Percentiles rank a stretch among this genome's conserved stretches.
Evolutionary conservation across 2,329 filamentous ascomycete species (phyloP).

Genomic region (Daldinia sp.): DNA sequence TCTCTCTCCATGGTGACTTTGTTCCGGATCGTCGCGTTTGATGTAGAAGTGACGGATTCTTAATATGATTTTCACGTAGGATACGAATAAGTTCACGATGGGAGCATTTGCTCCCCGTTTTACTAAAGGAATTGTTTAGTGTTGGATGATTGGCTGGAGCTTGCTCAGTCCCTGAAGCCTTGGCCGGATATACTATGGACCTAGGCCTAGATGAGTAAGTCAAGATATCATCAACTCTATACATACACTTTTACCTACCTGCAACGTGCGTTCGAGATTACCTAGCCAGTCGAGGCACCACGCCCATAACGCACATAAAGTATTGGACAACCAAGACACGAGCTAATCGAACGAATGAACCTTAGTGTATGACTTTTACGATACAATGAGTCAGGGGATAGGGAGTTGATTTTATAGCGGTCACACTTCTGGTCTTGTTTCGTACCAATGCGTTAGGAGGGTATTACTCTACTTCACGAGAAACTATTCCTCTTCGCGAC

Average conservation of each 20-base stretch:
- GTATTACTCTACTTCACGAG: not conserved
- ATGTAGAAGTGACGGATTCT: not conserved
- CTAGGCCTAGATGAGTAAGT: not conserved
- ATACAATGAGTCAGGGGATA: not conserved
- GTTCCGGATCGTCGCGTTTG: not conserved
- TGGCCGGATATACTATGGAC: not conserved
- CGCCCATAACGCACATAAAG: too few species aligned
- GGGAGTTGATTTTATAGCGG: not conserved
- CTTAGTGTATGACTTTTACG: not conserved
- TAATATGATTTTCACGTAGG: not conserved
- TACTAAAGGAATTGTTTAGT: not conserved
- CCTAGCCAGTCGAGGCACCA: too few species aligned
- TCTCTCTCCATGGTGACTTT: not conserved
- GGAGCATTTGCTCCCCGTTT: not conserved
- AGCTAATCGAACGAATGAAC: not conserved
- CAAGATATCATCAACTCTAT: too few species aligned
- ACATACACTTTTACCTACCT: too few species aligned
- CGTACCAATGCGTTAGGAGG: too few species aligned
- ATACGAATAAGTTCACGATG: not conserved
- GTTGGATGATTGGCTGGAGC: not conserved
- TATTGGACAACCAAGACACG: too few species aligned
- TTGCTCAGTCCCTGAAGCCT: not conserved
- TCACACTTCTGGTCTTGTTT: not conserved
- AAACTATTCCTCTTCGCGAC: not conserved
- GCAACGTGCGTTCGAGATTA: too few species aligned